Base-by-base conservation (phyloP, 2,329 filamentous ascomycete genomes). In the Claviceps maximensis region DNA sequence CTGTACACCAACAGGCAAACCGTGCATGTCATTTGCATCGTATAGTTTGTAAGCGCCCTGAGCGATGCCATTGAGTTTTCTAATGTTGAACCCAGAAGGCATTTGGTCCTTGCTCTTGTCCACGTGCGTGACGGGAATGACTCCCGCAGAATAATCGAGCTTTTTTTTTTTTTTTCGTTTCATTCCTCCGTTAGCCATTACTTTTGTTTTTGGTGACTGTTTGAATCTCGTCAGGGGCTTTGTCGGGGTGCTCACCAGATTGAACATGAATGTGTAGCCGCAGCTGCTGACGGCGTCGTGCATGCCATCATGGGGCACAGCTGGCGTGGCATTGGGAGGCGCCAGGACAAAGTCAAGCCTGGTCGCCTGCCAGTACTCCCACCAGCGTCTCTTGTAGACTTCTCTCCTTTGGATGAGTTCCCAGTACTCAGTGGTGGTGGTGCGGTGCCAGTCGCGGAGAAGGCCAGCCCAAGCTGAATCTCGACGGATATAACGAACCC, bases 181-280 rank as follows among this genome's bases (percentile, higher is more conserved):
- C 29, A 12, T 19, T 52, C 15, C 40, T 13, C 9, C 6, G 23
- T 40, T 10, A 38, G 23, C 23, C 9, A 19, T 29, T 38, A 17
- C 36, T 38, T 38, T 17, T 17, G 17, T 8, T 17, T 17, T 38
- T 8, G 17, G 3, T 15, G 2, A 33, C 31, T 9, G 15, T 38
- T 5, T 15, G 12, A 13, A 3, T 13, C 4, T 36, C 4, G 15
- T 36, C 33, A 15, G 33, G 33, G 5, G 5, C 12, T 13, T 33
- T 23, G 19, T 12, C 12, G 36, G n/a, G 40, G 27, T 38, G 23
- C 50, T 68, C 71, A 87, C 84, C 62, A 96, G 59, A 61, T 96
- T 96, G 72, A 93, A 97, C 53, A 95, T 69, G 65, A 96, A 95
- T 0, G 90, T 96, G 64, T 97, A 96, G 1, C 89, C 89, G 62